A percentile compares a stretch with the other conserved stretches of the same genome.
Conservation (phyloP, 768 basidiomycete species). For the Paxillus rubicundulus region DNA sequence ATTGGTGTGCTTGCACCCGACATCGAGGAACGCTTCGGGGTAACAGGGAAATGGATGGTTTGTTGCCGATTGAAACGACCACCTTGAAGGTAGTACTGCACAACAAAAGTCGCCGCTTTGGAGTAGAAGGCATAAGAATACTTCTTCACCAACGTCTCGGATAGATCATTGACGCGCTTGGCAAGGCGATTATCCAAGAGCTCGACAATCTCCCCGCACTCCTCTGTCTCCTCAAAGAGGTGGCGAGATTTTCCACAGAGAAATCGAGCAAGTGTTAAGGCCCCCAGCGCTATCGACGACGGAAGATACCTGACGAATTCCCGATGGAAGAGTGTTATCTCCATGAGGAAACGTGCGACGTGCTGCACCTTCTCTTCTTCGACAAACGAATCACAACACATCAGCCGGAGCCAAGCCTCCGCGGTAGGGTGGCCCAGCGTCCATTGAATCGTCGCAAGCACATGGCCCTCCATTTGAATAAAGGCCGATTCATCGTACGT, state of each 20-base stretch:
- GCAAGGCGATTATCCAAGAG: conserved; percentile 83
- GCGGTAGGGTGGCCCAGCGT: conserved; percentile 95
- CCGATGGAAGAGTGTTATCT: conserved; percentile 96
- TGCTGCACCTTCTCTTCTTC: conserved; percentile 93
- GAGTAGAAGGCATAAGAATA: conserved; percentile 97
- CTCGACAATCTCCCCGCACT: conserved; percentile 80
- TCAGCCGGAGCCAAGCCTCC: conserved; percentile 91
- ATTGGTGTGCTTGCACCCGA: conserved; percentile 69
- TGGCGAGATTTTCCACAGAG: conserved; percentile 79
- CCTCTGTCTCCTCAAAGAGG: conserved; percentile 80
- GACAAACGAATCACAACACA: conserved; percentile 68
- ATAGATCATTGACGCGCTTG: conserved; percentile 87
- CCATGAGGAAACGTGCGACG: conserved; percentile 97
- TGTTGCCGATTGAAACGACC: conserved; percentile 62
- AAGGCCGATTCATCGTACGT: conserved; percentile 98
- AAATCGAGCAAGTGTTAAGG: conserved; percentile 84
- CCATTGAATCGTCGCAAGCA: conserved; percentile 96
- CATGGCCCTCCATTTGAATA: conserved; percentile 98
- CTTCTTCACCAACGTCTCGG: conserved; percentile 96
- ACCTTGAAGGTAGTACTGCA: conserved; percentile 92
- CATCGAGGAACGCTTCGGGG: conserved; percentile 42
- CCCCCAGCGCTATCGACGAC: conserved; percentile 85
- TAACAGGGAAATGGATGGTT: conserved; percentile 56
- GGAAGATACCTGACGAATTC: conserved; percentile 88
- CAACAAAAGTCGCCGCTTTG: conserved; percentile 89